Evolutionary conservation across 2,329 filamentous ascomycete genomes (phyloP).

Genomic region (Rhinocladiella similis): DNA sequence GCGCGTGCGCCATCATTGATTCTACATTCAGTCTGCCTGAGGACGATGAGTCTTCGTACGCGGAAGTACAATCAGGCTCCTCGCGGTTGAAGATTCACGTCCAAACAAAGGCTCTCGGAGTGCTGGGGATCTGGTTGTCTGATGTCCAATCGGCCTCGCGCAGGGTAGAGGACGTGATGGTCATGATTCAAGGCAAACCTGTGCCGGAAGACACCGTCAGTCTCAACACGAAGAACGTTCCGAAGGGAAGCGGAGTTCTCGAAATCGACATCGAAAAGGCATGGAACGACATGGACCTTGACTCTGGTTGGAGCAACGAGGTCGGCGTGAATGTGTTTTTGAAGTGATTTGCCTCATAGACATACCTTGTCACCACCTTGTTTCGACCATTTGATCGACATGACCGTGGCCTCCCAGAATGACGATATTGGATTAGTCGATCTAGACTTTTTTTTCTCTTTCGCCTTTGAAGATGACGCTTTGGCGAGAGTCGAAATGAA

Average conservation of each 20-base stretch:
- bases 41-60: slow-evolving; percentile 51
- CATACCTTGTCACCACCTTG: neutral
- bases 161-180: slow-evolving; percentile 66
- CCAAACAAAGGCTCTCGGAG: slow-evolving; percentile 76
- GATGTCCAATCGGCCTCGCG: slow-evolving; percentile 14
- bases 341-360: neutral
- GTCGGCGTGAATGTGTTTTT: slow-evolving; percentile 65
- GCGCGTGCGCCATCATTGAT: slow-evolving; percentile 71
- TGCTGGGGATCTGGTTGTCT: slow-evolving; percentile 72
- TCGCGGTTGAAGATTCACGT: slow-evolving; percentile 62
- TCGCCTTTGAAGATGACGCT: no score
- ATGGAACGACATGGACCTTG: slow-evolving; percentile 72
- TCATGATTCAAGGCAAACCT: slow-evolving; percentile 69
- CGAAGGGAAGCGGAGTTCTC: slow-evolving; percentile 52
- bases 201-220: slow-evolving; percentile 68
- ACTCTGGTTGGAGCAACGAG: slow-evolving; percentile 78
- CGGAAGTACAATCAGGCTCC: slow-evolving; percentile 2
- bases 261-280: slow-evolving; percentile 75
- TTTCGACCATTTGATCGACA: neutral
- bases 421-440: no score
- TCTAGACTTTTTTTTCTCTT: no score
- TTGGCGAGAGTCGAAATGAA: no score
- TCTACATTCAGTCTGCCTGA: slow-evolving; percentile 57
- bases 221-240: slow-evolving; percentile 34
- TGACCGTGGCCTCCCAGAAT: no score